Conservation (phyloP, 805 yeast species). For the Scheffersomyces spartinae region DNA sequence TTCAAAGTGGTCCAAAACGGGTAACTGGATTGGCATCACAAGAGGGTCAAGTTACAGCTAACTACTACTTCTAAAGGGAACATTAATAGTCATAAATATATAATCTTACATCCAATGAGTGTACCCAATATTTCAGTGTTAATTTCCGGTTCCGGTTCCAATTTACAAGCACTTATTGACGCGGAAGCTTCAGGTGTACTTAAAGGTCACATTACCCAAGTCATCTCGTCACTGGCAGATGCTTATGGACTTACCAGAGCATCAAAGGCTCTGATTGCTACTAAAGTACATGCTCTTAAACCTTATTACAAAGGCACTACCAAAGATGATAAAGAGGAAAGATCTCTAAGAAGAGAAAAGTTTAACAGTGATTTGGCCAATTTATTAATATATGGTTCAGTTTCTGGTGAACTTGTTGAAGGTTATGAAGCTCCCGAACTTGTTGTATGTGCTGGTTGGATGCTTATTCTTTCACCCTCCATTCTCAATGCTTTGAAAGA, state of each 20-base stretch:
- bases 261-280: slow-evolving; percentile 51
- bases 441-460: slow-evolving; percentile 98
- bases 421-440: slow-evolving; percentile 55
- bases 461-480: slow-evolving; percentile 76
- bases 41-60: too few species aligned
- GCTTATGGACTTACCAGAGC: slow-evolving; percentile 89
- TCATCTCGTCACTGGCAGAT: slow-evolving; percentile 72
- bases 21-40: too few species aligned
- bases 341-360: slow-evolving; percentile 49
- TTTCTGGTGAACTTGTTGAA: slow-evolving; percentile 14
- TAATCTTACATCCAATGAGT: too few species aligned
- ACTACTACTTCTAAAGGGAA: too few species aligned
- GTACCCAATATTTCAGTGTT: slow-evolving; percentile 47
- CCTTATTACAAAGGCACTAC: slow-evolving; percentile 65
- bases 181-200: slow-evolving; percentile 34
- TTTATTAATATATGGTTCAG: slow-evolving; percentile 42
- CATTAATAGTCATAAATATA: too few species aligned
- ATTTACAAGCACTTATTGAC: slow-evolving; percentile 88
- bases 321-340: slow-evolving; percentile 48
- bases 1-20: too few species aligned
- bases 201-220: slow-evolving; percentile 54
- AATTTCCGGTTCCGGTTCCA: slow-evolving; percentile 94
- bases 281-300: slow-evolving; percentile 60
- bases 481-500: slow-evolving; percentile 57
- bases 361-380: slow-evolving; percentile 76